A percentile compares a stretch with the other conserved stretches of the same genome.
Conservation (phyloP, 2,329 filamentous ascomycete genomes). For the Aureobasidium mangrovei region DNA sequence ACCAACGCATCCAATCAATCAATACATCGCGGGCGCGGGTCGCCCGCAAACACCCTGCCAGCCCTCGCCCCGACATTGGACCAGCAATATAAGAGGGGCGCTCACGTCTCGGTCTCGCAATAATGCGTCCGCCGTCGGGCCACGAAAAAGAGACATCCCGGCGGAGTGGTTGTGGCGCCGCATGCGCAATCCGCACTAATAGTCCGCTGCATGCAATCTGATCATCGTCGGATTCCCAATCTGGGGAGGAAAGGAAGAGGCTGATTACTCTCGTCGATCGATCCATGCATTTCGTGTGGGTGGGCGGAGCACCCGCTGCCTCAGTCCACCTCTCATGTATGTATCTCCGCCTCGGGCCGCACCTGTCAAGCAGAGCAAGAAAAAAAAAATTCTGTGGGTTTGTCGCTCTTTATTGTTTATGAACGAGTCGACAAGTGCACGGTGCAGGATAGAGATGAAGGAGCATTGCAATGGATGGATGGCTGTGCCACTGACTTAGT, state of each 20-base stretch:
- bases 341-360: not conserved
- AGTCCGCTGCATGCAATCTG: not conserved
- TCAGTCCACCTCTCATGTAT: not conserved
- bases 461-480: too few species aligned
- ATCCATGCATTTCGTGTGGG: not conserved
- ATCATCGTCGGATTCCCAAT: not conserved
- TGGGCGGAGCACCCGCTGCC: too few species aligned
- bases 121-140: too few species aligned
- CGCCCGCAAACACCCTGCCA: too few species aligned
- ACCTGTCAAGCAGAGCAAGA: not conserved
- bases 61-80: not conserved
- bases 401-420: too few species aligned
- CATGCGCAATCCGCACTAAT: not conserved
- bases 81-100: not conserved
- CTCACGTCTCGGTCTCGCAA: not conserved
- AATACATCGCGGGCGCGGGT: not conserved
- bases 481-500: too few species aligned
- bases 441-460: too few species aligned
- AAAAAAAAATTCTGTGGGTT: too few species aligned
- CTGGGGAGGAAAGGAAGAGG: not conserved
- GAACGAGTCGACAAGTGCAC: too few species aligned
- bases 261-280: not conserved
- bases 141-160: not conserved
- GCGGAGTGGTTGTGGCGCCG: not conserved
- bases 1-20: not conserved